Percentiles rank a stretch among this genome's conserved stretches.
These are phyloP conservation scores for Talaromyces marneffei DNA, from an alignment of 2,329 filamentous ascomycete species.

Conservation along the genomic window DNA sequence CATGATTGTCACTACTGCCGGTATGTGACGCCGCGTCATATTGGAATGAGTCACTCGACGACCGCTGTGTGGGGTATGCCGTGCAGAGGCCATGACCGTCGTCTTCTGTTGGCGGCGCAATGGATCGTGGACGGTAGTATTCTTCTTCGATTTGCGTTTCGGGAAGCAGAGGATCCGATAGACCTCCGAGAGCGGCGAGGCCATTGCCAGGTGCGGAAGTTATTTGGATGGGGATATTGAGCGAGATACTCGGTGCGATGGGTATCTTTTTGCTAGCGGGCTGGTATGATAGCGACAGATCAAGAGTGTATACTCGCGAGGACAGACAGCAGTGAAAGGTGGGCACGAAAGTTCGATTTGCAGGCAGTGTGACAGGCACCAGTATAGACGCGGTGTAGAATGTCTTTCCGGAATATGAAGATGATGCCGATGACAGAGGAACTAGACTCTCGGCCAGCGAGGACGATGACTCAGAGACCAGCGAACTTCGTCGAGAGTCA, in stretches of 20 bases:
- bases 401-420: conserved; percentile 37
- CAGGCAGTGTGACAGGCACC: conserved; percentile 58
- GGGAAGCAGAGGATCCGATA: conserved; percentile 17
- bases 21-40: neutral
- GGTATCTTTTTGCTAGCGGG: conserved; percentile 40
- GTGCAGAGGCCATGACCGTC: neutral
- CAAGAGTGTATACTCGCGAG: conserved; percentile 58
- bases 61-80: neutral
- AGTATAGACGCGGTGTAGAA: conserved; percentile 60
- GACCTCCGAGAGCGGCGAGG: conserved; percentile 11
- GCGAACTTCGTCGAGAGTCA: conserved; percentile 24
- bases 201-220: conserved; percentile 20
- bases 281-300: conserved; percentile 53
- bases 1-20: neutral
- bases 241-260: conserved; percentile 33
- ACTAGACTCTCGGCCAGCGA: conserved; percentile 17
- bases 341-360: conserved; percentile 61
- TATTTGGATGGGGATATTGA: conserved; percentile 43
- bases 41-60: neutral
- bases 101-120: conserved; percentile 17
- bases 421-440: conserved; percentile 20
- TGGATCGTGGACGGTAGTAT: conserved; percentile 26
- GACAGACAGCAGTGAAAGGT: conserved; percentile 65
- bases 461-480: conserved; percentile 24
- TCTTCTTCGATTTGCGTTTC: conserved; percentile 25